Evolutionary conservation across 73 alveolate genomes (phyloP).

Genomic region (Uronychia binucleata): DNA sequence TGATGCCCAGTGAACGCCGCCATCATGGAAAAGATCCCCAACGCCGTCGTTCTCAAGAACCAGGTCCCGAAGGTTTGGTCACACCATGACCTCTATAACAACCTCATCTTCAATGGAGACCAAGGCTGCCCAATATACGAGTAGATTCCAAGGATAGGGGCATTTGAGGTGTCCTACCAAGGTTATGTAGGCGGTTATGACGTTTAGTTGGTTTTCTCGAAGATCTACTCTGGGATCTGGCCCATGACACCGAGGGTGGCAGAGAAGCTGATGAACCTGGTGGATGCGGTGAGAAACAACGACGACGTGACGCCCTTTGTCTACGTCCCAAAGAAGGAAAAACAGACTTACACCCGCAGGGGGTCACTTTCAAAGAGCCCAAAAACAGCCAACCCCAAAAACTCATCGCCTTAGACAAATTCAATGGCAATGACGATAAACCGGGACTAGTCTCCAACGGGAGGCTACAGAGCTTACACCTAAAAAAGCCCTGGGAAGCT

Average conservation of each 20-base stretch:
- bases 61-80: constrained; percentile 43
- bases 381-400: neutral
- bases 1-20: constrained; percentile 6
- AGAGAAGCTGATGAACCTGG: neutral
- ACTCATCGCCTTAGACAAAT: neutral
- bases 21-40: constrained; percentile 17
- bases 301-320: neutral
- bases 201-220: neutral
- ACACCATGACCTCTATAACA: constrained; percentile 30
- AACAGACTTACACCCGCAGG: neutral
- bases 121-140: constrained; percentile 1
- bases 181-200: constrained; percentile 14
- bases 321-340: neutral
- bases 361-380: neutral
- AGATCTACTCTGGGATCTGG: neutral
- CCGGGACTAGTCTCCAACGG: neutral
- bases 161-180: constrained; percentile 47
- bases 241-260: neutral
- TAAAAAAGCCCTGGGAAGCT: too few relatives aligned
- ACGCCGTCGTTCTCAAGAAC: constrained; percentile 18
- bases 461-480: neutral
- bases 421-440: neutral
- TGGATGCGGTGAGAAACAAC: neutral
- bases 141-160: constrained; percentile 42
- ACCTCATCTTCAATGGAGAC: constrained; percentile 43